Evolutionary conservation across 768 basidiomycete genomes (phyloP).

Genomic region (Gymnopilus dilepis): DNA sequence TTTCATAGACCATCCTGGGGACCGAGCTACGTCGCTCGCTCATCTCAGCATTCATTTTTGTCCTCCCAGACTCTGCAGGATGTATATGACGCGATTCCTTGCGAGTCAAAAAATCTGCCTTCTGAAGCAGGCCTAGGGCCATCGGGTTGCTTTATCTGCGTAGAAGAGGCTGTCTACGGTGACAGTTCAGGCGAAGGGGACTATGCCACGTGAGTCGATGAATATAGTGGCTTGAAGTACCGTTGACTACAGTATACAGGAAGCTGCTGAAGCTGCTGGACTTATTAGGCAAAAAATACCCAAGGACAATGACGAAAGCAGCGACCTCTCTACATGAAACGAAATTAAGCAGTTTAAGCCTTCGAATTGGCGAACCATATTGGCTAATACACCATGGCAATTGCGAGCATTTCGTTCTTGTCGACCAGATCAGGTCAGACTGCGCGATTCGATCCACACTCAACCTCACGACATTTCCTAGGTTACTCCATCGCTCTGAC

Average conservation of each 20-base stretch:
- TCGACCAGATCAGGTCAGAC: constrained; percentile 74
- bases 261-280: constrained; percentile 41
- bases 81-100: constrained; percentile 62
- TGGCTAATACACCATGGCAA: constrained; percentile 82
- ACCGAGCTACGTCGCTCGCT: constrained; percentile 59
- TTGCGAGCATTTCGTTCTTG: constrained; percentile 79
- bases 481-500: constrained; percentile 65
- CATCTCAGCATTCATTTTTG: constrained; percentile 70
- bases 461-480: constrained; percentile 33
- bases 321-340: constrained; percentile 52
- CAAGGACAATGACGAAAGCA: constrained; percentile 40
- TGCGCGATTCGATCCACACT: neutral
- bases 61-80: constrained; percentile 78
- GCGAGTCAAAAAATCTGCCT: constrained; percentile 60
- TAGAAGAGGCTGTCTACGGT: constrained; percentile 66
- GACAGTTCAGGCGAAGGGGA: constrained; percentile 53
- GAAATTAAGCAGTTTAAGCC: constrained; percentile 53
- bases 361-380: constrained; percentile 78
- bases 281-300: constrained; percentile 32
- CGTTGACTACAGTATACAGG: neutral
- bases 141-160: constrained; percentile 56
- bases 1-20: constrained; percentile 68
- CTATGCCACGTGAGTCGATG: constrained; percentile 54
- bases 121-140: constrained; percentile 35
- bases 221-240: neutral